Evolutionary conservation across 1,284 basidiomycete species (phyloP), one percentile per base, ranked within the genome.

Genomic region (Ganoderma lucidum): DNA sequence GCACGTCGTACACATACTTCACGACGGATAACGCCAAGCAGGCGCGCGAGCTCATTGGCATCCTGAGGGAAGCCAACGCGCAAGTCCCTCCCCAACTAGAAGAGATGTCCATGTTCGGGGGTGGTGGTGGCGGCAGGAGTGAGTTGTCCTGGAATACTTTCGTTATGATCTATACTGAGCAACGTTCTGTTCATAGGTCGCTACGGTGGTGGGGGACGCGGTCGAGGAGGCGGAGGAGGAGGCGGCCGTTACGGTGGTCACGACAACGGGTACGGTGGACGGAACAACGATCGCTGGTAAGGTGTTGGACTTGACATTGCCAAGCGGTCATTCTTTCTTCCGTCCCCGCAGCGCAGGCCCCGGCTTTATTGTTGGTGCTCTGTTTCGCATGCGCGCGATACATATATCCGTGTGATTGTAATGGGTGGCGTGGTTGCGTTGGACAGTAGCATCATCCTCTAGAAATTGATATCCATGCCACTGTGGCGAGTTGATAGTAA

Each of bases 1-100:
- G 96, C 75, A 94, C 91, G 44, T 96, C 96, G 5, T 98, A 95
- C 84, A 98, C 96, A 14, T 99, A 97, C 87, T 97, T 99, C 84
- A 97, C 95, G 66, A 93, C 93, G 64, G 95, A 98, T 78, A 98
- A 97, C 83, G 92, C 95, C 69, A 98, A 97, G 85, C 91, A 91
- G 75, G 96, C 97, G 19, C 93, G 96, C 63, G 97, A 99, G 79
- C 88, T 99, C 17, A 85, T 99, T 68, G 87, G 83, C 74, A 98
- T 99, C 75, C 84, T 99, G 72, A 87, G 89, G 73, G 97, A 99
- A 83, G 95, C 96, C 62, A 97, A 97, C 80, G 92, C 96, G 42
- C 85, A 88, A 63, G 86, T 99, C 35, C 96, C 97, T 30, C 89
- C 93, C 66, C 95, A 97, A 80, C 86, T 99, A 2, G 93, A 96